Evolutionary conservation across 805 yeast species (phyloP), one percentile per base, ranked within the genome.

Genomic region (Sugiyamaella valdiviana): DNA sequence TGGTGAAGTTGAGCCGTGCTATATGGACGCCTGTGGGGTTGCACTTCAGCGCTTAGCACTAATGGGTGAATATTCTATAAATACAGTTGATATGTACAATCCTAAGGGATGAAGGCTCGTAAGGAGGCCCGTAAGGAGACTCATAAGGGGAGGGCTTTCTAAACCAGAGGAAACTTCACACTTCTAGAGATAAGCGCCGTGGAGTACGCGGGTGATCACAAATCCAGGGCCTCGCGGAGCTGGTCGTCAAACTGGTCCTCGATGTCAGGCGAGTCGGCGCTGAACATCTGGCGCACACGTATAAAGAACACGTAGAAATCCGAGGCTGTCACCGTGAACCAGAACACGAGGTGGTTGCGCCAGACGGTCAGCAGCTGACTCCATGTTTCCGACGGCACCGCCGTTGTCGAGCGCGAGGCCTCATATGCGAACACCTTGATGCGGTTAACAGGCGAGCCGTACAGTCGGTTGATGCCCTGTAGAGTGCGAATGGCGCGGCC

Each of bases 381-480:
- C 5, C 35, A 9, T 14, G 51, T 19, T 16, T 20, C n/a, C 17
- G 51, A 39, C 26, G 23, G 29, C 19, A 20, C 36, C 6, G 20
- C 26, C 3, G 43, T 35, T 24, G 49, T 40, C 6, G 56, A 48
- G 3, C 42, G 29, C 22, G 66, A 55, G 0, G 87, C 86, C 56
- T 78, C 80, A 14, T 69, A 64, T 0, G 85, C 85, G 46, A 85
- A 68, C 23, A 82, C 60, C 50, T 79, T 80, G 55, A 85, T 66
- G 49, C 93, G 71, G 61, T 85, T 85, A n/a, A 83, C 82, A 0
- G 90, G 91, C 14, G 87, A 77, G 3, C 83, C 86, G 60, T 76
- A 77, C 32, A 67, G 68, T 54, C 78, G 79, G 61, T 85, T 85
- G 53, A 82, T 64, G 20, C 80, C 80, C 61, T 84, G 91, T 44